A percentile compares a stretch with the other conserved stretches of the same genome.
phyloP scores from a whole-genome alignment of 2,329 filamentous ascomycete genomes.

The Exophiala oligosperma region DNA sequence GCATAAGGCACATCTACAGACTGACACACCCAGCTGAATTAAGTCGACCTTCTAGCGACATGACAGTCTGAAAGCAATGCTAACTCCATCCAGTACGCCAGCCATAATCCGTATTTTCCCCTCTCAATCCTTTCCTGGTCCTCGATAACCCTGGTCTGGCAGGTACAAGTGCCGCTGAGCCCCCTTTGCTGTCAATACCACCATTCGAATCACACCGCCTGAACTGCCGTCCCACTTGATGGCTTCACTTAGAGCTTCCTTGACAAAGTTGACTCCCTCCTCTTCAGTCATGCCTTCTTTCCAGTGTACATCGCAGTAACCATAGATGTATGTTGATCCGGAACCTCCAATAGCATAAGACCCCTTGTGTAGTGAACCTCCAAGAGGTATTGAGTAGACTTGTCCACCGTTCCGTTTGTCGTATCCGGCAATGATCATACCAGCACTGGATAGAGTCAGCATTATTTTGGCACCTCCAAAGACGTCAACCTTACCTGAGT shows the following conservation, averaged over 20 bases:
- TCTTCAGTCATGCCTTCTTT: constrained; percentile 89
- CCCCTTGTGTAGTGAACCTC: constrained; percentile 96
- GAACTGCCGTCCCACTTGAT: constrained; percentile 99
- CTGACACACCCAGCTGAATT: too few relatives aligned
- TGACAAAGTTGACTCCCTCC: constrained; percentile 90
- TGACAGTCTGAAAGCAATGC: constrained; percentile 28
- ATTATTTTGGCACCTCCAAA: background rate
- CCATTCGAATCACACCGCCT: constrained; percentile 96
- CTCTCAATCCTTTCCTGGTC: constrained; percentile 58
- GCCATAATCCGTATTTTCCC: background rate
- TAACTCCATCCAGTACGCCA: constrained; percentile 32
- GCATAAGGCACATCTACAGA: too few relatives aligned
- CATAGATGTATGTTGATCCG: constrained; percentile 98
- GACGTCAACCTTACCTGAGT: constrained; percentile 65
- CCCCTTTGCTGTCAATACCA: constrained; percentile 86
- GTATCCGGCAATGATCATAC: constrained; percentile 98
- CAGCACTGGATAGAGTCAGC: constrained; percentile 63
- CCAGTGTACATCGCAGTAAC: constrained; percentile 97
- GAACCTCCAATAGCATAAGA: constrained; percentile 93
- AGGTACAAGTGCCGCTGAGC: constrained; percentile 93
- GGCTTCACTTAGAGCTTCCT: constrained; percentile 83
- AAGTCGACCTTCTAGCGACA: background rate
- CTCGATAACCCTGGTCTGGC: constrained; percentile 85
- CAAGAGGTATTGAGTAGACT: constrained; percentile 95
- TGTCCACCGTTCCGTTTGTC: constrained; percentile 93